Percentiles rank a stretch among this genome's conserved stretches.
Conservation (phyloP, 345 rosid species). For the Eucalyptus sp. region DNA sequence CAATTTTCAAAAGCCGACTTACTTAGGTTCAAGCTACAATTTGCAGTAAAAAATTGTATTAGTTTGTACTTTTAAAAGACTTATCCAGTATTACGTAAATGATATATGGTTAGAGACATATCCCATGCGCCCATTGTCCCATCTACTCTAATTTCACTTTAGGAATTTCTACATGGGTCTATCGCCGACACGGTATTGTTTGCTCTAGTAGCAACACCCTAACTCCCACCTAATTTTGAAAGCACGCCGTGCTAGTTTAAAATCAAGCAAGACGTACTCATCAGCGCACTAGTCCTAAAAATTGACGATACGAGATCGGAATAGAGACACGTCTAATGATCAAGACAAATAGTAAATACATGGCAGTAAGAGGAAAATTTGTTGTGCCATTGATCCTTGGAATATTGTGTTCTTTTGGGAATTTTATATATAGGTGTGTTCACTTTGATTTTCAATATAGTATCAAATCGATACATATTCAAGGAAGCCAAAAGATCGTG, state of each 20-base stretch:
- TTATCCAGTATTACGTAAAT: not conserved
- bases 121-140: rapidly evolving
- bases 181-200: rapidly evolving
- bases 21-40: not conserved
- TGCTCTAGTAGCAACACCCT: not conserved
- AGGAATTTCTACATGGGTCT: not conserved
- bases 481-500: rapidly evolving
- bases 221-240: not conserved
- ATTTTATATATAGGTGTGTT: rapidly evolving
- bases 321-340: rapidly evolving
- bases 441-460: not conserved
- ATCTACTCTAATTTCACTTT: not conserved
- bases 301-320: not conserved
- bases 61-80: not conserved
- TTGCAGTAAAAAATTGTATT: rapidly evolving
- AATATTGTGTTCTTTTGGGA: not conserved
- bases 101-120: not conserved
- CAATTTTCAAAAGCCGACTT: not conserved
- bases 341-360: too few relatives aligned
- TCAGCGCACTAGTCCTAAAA: rapidly evolving
- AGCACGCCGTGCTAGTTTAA: not conserved
- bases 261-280: not conserved
- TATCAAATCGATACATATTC: not conserved
- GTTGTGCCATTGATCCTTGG: not conserved
- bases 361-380: rapidly evolving